phyloP scores from a whole-genome alignment of 2,329 filamentous ascomycete species.

The Teratosphaeria zuluensis region DNA sequence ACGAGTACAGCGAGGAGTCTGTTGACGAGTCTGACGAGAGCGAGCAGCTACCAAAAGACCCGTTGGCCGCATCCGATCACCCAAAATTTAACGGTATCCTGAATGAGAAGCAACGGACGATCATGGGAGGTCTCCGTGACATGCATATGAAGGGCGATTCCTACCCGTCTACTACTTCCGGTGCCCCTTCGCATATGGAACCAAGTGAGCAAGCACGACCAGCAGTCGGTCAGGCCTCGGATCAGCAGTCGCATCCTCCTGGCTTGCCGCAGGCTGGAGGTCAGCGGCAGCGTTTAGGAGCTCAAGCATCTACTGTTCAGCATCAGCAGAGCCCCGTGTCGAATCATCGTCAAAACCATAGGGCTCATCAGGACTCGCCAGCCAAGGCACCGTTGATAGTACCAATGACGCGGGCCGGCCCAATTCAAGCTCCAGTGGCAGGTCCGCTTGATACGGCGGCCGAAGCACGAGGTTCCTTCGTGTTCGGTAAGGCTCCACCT shows the following conservation, averaged over 20 bases:
- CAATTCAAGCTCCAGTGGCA: background rate
- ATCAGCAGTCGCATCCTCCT: too few species aligned
- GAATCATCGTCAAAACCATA: background rate
- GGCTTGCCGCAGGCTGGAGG: background rate
- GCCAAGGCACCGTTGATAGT: background rate
- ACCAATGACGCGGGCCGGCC: background rate
- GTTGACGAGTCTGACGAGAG: background rate
- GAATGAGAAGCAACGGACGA: background rate
- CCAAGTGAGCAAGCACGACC: background rate
- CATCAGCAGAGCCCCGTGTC: background rate
- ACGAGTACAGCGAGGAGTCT: background rate
- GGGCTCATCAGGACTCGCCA: background rate
- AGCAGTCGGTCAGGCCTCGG: too few species aligned
- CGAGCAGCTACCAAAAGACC: background rate
- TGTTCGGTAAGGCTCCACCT: too few species aligned
- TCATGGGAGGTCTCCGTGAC: background rate
- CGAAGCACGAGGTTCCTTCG: too few species aligned
- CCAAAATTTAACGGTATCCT: background rate
- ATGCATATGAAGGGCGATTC: conserved; percentile 10
- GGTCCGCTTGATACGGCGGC: too few species aligned
- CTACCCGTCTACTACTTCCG: conserved; percentile 10
- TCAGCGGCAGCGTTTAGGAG: background rate
- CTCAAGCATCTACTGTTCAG: background rate
- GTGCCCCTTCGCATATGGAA: conserved; percentile 2
- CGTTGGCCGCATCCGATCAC: background rate